Conservation (phyloP, 345 rosid species). For the Hibiscus tridactylites region DNA sequence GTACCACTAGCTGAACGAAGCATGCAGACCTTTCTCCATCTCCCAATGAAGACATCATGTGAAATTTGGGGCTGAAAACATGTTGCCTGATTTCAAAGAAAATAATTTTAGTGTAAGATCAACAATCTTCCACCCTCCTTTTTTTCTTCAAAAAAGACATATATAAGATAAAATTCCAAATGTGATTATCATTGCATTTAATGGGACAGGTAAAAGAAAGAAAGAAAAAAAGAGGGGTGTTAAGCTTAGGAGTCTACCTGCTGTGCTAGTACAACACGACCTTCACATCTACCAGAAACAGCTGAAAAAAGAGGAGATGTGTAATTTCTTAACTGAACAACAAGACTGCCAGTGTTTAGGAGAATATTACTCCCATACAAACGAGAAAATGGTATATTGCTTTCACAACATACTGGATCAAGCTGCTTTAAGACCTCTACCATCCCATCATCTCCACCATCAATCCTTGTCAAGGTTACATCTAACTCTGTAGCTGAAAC, state of each 20-base stretch:
- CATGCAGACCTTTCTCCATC: slow-evolving; percentile 93
- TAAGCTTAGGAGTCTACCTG: slow-evolving; percentile 46
- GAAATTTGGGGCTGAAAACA: slow-evolving; percentile 83
- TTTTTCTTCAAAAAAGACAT: not conserved
- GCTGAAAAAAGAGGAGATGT: slow-evolving; percentile 82
- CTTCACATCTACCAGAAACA: slow-evolving; percentile 79
- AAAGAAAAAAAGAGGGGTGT: not conserved
- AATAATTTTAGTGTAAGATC: slow-evolving; percentile 16
- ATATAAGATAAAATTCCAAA: not conserved
- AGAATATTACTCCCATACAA: slow-evolving; percentile 73
- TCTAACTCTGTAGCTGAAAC: slow-evolving; percentile 82
- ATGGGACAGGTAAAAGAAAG: slow-evolving; percentile 2
- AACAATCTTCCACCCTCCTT: not conserved
- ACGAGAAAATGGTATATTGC: slow-evolving; percentile 80
- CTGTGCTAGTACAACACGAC: slow-evolving; percentile 79
- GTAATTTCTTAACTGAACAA: slow-evolving; percentile 67
- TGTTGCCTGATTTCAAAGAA: slow-evolving; percentile 63
- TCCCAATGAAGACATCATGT: slow-evolving; percentile 85
- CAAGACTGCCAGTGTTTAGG: slow-evolving; percentile 52
- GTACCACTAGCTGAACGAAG: slow-evolving; percentile 93
- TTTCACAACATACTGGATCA: slow-evolving; percentile 69
- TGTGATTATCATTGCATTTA: not conserved
- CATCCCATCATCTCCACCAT: slow-evolving; percentile 89
- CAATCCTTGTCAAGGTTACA: slow-evolving; percentile 62
- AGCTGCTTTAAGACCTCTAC: slow-evolving; percentile 67